Base-by-base conservation (phyloP, 805 yeast species). In the Priceomyces medius region DNA sequence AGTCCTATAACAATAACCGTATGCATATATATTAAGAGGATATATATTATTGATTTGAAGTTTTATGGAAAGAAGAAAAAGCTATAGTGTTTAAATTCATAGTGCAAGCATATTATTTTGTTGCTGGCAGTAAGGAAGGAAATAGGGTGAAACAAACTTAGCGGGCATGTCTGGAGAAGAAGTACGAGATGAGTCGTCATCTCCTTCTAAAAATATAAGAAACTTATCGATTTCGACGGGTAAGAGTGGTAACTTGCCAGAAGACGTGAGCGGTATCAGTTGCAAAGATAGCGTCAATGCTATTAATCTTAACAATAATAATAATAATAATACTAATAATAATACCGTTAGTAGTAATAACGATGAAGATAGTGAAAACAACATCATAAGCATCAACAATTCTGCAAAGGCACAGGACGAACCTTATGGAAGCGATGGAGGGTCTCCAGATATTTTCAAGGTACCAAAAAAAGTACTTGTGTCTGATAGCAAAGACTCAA, bases 391-490 rank as follows among this genome's bases (percentile, higher is more conserved):
- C 21, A 32, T n/a, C 12, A 20, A 28, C 6, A n/a, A 17, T 14
- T 16, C 21, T 9, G 34, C 6, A 7, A 31, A 17, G 34, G 16
- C 34, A 7, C 19, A 4, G 8, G 34, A 31, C 4, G 34, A 31
- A 9, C 12, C 13, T 16, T 6, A 31, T 23, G 31, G 21, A 17
- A 13, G 23, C 23, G 17, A 39, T 21, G 14, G 14, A 20, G 23
- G 21, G 16, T 29, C 40, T 26, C 42, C 41, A n/a, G 41, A 35
- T 19, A 31, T 31, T 7, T 45, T 45, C 34, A 45, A 45, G 34
- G 32, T 40, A 8, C 49, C 49, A 16, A 45, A 43, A 45, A 44
- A 43, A 32, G 28, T 35, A 20, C 40, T 21, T 18, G 39, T 34
- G 13, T 26, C 24, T 21, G 45, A 42, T 20, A 28, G 24, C 2